phyloP scores from a whole-genome alignment of 176 grass and related monocot species.

The Pontederia paniculata region DNA sequence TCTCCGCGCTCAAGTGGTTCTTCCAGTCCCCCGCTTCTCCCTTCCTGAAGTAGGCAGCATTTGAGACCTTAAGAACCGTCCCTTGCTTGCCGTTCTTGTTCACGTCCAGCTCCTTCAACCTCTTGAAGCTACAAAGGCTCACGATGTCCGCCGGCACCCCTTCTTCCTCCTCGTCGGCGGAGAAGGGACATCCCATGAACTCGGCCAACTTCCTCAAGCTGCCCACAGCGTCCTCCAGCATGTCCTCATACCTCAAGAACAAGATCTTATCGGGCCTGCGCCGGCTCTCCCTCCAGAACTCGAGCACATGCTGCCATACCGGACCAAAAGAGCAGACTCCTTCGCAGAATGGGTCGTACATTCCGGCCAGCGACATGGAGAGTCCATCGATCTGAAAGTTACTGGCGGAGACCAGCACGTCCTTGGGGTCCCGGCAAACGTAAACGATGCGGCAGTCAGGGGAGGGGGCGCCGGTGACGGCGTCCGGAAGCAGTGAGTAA shows the following conservation, averaged over 20 bases:
- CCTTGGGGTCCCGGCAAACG: slow-evolving; percentile 40
- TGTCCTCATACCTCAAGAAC: slow-evolving; percentile 46
- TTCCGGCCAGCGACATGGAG: background rate
- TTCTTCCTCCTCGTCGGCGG: slow-evolving; percentile 17
- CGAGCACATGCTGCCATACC: slow-evolving; percentile 28
- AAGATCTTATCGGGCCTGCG: background rate
- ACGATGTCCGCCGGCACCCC: slow-evolving; percentile 19
- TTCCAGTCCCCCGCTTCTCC: slow-evolving; percentile 34
- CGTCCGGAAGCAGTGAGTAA: slow-evolving; percentile 20
- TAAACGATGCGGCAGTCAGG: slow-evolving; percentile 21
- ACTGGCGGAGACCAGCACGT: slow-evolving; percentile 22
- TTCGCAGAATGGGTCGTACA: background rate
- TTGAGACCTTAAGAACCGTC: background rate
- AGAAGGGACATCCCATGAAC: slow-evolving; percentile 38
- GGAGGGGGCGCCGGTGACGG: background rate
- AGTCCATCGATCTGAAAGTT: background rate
- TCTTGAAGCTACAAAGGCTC: slow-evolving; percentile 35
- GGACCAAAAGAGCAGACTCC: background rate
- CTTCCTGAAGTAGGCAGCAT: slow-evolving; percentile 24
- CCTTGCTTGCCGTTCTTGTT: slow-evolving; percentile 4
- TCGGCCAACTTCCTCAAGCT: slow-evolving; percentile 21
- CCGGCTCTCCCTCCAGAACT: slow-evolving; percentile 6
- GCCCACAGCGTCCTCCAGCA: slow-evolving; percentile 14
- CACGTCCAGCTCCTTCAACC: slow-evolving; percentile 32
- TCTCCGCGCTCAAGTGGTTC: slow-evolving; percentile 27